These are phyloP conservation scores for Eucalyptus caleyi DNA, from an alignment of 345 rosid genomes.

Conservation along the genomic window DNA sequence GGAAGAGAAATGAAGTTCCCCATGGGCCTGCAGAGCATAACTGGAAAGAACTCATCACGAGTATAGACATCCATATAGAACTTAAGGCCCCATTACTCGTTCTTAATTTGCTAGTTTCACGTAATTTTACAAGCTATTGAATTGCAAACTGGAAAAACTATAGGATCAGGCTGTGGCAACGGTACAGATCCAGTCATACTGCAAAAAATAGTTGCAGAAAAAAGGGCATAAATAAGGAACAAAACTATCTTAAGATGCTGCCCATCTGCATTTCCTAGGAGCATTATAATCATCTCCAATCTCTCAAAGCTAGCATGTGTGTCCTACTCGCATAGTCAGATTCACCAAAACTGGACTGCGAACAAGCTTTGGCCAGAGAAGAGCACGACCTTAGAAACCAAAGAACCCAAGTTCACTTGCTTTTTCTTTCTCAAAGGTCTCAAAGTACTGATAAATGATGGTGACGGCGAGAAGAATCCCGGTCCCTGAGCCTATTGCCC, in stretches of 20 bases:
- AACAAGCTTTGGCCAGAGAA: background rate
- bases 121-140: background rate
- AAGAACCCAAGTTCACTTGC: conserved; percentile 88
- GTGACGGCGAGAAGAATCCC: conserved; percentile 84
- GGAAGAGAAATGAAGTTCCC: background rate
- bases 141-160: background rate
- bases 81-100: background rate
- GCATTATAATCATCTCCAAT: background rate
- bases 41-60: background rate
- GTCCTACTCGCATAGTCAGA: background rate
- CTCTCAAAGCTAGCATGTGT: background rate
- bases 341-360: background rate
- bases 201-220: background rate
- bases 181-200: background rate
- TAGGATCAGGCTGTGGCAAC: background rate
- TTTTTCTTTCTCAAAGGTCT: conserved; percentile 89
- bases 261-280: background rate
- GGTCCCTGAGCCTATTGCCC: conserved; percentile 82
- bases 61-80: background rate
- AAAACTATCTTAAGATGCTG: background rate
- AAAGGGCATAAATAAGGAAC: background rate
- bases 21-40: background rate
- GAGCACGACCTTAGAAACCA: conserved; percentile 30
- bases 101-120: background rate
- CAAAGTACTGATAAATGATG: conserved; percentile 77